Base-by-base conservation (phyloP, 495 filamentous ascomycete genomes). In the Trichoderma virens region DNA sequence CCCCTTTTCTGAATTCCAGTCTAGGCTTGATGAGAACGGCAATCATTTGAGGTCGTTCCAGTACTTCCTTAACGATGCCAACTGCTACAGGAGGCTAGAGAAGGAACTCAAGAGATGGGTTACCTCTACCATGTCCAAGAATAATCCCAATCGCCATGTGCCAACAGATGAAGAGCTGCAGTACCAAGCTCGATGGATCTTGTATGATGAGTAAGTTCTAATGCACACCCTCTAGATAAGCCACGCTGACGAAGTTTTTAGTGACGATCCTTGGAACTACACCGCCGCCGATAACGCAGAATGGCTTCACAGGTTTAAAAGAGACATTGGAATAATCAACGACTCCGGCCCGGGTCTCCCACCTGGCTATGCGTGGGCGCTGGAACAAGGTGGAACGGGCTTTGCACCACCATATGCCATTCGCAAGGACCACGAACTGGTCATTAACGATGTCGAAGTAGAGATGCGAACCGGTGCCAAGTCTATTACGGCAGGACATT, bases 251-350 rank as follows among this genome's bases (percentile, higher is more conserved):
- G 31, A 9, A 9, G 3, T 28, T 51, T 30, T 43, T 64, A 82
- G 79, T 65, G 85, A 87, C 69, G 88, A 90, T 69, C 82, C 85
- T 5, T 90, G 86, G 86, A 90, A 90, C 70, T 85, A 88, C 73
- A 91, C 88, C 0, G 85, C 86, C 14, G 88, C 88, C 41, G 88
- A 91, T 71, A 89, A 91, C 65, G 78, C 81, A 23, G 80, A 88
- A 54, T 91, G 88, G 88, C 79, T 91, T 2, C 81, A 82, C 64
- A 76, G 87, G 41, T 82, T 90, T 70, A 90, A 90, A 71, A 83
- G 85, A 4, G 82, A 86, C 66, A 78, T 77, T 41, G 86, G 86
- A 9, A 76, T 90, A 59, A 72, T 82, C 2, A 74, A 78, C 0
- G 67, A 74, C 4, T 69, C 70, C 11, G 74, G 80, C 0, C 80